These are phyloP conservation scores for Aspergillus uvarum DNA, from an alignment of 2,329 filamentous ascomycete species.

Conservation along the genomic window DNA sequence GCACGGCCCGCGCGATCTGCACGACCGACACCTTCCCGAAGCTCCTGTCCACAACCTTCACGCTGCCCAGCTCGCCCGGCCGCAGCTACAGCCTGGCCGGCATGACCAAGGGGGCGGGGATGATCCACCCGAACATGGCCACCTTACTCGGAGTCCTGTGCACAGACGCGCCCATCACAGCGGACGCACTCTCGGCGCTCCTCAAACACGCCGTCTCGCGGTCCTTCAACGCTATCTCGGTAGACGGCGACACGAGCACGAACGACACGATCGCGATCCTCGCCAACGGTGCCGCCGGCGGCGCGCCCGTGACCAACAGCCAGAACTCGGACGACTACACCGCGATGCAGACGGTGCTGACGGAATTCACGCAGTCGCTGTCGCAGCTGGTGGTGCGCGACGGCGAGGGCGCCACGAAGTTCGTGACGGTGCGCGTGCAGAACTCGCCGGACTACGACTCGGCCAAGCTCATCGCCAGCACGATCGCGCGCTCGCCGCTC, in stretches of 20 bases:
- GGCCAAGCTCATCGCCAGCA: slow-evolving; percentile 76
- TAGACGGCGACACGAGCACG: slow-evolving; percentile 95
- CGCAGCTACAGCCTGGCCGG: slow-evolving; percentile 82
- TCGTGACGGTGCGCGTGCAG: slow-evolving; percentile 84
- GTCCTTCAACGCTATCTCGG: slow-evolving; percentile 95
- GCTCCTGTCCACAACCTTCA: slow-evolving; percentile 80
- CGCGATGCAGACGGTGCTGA: slow-evolving; percentile 70
- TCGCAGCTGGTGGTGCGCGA: slow-evolving; percentile 93
- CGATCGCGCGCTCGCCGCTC: slow-evolving; percentile 85
- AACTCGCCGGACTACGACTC: slow-evolving; percentile 68
- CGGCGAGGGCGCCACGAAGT: slow-evolving; percentile 96
- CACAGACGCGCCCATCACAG: slow-evolving; percentile 80
- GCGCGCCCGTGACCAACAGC: slow-evolving; percentile 57
- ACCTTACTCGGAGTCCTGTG: slow-evolving; percentile 89
- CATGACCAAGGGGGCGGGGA: slow-evolving; percentile 96
- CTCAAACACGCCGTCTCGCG: slow-evolving; percentile 73
- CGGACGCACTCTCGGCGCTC: slow-evolving; percentile 65
- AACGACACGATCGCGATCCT: slow-evolving; percentile 94
- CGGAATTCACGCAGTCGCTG: slow-evolving; percentile 75
- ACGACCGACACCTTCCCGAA: slow-evolving; percentile 99
- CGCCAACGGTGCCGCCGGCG: slow-evolving; percentile 91
- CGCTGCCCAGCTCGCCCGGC: slow-evolving; percentile 73
- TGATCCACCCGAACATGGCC: slow-evolving; percentile 99
- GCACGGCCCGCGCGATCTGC: slow-evolving; percentile 86
- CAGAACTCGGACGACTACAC: slow-evolving; percentile 59